Percentiles rank a stretch among this genome's conserved stretches.
These are phyloP conservation scores for Botrytis fragariae DNA, from an alignment of 2,329 filamentous ascomycete species.

Conservation along the genomic window DNA sequence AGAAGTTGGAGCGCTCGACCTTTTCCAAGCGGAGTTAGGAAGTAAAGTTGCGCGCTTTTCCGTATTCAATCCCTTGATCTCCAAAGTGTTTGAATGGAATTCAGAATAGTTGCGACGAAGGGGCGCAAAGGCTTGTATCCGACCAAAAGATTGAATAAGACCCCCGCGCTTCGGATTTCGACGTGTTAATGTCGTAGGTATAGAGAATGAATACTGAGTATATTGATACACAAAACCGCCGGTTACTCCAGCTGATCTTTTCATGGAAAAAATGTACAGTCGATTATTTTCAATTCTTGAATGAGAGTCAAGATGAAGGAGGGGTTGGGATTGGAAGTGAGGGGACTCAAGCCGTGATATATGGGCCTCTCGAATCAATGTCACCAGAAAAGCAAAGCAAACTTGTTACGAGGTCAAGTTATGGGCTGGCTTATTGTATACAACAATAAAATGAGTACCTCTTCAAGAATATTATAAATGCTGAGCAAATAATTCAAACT, in stretches of 20 bases:
- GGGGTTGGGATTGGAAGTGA: not conserved
- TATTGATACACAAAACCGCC: conserved; percentile 1
- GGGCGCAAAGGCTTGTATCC: conserved; percentile 9
- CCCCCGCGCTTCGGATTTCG: not conserved
- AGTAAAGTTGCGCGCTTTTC: conserved; percentile 5
- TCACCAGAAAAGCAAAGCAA: not conserved
- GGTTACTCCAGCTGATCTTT: not conserved
- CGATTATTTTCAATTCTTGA: not conserved
- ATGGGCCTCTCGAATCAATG: not conserved
- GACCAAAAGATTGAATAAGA: not conserved
- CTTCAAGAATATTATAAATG: not conserved
- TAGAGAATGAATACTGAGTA: not conserved
- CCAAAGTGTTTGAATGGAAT: not conserved
- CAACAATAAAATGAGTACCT: not conserved
- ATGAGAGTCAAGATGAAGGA: not conserved
- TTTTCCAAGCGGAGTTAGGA: conserved; percentile 5
- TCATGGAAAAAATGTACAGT: conserved; percentile 6
- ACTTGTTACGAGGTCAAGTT: not conserved
- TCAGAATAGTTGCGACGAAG: conserved; percentile 12
- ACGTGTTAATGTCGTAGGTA: not conserved
- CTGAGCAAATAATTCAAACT: not conserved
- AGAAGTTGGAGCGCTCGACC: conserved; percentile 2
- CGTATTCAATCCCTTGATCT: not conserved
- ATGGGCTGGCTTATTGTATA: not conserved
- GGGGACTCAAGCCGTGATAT: not conserved